Conservation (phyloP, 2,329 filamentous ascomycete genomes). For the Periglandula ipomoeae region DNA sequence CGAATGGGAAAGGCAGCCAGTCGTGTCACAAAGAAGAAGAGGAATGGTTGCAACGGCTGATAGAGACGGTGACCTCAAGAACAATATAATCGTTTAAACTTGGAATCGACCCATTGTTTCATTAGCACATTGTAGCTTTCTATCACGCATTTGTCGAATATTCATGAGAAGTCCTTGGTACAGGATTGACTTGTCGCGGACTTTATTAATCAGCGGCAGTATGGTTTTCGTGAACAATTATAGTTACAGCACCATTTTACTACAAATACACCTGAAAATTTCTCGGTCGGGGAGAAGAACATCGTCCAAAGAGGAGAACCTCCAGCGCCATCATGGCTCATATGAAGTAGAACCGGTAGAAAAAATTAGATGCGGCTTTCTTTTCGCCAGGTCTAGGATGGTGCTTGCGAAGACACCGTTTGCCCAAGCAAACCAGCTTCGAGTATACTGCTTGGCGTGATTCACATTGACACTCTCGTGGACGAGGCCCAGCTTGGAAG, state of each 20-base stretch:
- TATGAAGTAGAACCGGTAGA: constrained; percentile 53
- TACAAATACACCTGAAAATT: too few relatives aligned
- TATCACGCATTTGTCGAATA: not conserved
- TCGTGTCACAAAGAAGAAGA: not conserved
- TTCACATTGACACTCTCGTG: constrained; percentile 92
- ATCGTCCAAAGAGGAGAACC: too few relatives aligned
- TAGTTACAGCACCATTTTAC: too few relatives aligned
- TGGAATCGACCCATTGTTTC: too few relatives aligned
- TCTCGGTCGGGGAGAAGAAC: too few relatives aligned
- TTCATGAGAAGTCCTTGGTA: not conserved
- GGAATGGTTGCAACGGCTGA: not conserved
- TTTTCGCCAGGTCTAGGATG: constrained; percentile 76
- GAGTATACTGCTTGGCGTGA: constrained; percentile 55
- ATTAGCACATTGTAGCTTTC: not conserved
- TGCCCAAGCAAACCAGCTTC: constrained; percentile 96
- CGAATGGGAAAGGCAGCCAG: not conserved
- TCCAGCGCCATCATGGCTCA: constrained; percentile 37
- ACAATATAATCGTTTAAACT: too few relatives aligned
- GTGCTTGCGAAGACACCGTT: constrained; percentile 94
- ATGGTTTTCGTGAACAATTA: too few relatives aligned
- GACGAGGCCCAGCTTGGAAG: constrained; percentile 68
- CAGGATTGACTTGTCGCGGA: not conserved
- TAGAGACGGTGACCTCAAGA: too few relatives aligned
- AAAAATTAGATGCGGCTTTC: constrained; percentile 85
- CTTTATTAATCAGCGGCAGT: not conserved